Conservation (phyloP, 306 rosid genomes). For the Dryas drummondii region DNA sequence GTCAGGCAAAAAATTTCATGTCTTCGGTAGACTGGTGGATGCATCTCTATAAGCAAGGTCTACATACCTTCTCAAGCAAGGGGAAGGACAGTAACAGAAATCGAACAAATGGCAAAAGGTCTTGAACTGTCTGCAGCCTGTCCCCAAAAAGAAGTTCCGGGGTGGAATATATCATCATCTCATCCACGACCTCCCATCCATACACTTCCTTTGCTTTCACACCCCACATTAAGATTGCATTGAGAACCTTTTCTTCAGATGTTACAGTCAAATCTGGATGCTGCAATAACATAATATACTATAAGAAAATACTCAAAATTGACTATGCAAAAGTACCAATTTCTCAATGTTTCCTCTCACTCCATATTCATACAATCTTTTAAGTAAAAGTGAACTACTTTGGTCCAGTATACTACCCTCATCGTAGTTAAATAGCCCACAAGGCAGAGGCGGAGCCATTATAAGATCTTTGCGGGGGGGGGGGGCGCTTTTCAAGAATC, state of each 20-base stretch:
- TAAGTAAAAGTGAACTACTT: background rate
- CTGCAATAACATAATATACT: constrained; percentile 53
- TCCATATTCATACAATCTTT: background rate
- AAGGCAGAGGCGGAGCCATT: too few species aligned
- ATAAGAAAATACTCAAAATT: constrained; percentile 13
- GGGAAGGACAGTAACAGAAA: constrained; percentile 60
- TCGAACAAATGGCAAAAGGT: constrained; percentile 61
- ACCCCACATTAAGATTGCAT: constrained; percentile 85
- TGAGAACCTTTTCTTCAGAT: constrained; percentile 88
- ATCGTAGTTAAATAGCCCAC: too few species aligned
- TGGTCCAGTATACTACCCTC: background rate
- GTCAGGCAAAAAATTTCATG: constrained; percentile 30
- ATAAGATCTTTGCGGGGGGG: too few species aligned
- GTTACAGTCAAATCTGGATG: constrained; percentile 94
- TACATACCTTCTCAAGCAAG: constrained; percentile 76
- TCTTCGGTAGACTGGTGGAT: constrained; percentile 4
- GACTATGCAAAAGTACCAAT: background rate
- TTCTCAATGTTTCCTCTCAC: background rate
- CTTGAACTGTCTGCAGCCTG: constrained; percentile 62
- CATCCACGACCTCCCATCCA: constrained; percentile 81
- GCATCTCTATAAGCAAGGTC: constrained; percentile 16
- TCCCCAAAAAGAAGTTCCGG: constrained; percentile 72
- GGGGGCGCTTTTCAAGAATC: too few species aligned
- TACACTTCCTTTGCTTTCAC: constrained; percentile 54
- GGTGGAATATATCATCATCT: constrained; percentile 51